Conservation (phyloP, 306 rosid species). For the cucumber (Cucumis sativus) region Cucumber_9930_V3 NC_026660.2:1995001-1995500, state of each 20-base stretch:
- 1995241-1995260: not conserved
- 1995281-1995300: slow-evolving; percentile 29
- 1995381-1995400: slow-evolving; percentile 30
- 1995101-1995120: not conserved
- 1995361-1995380: slow-evolving; percentile 46
- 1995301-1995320: slow-evolving; percentile 41
- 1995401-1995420: not conserved
- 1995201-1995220: not conserved
- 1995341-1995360: slow-evolving; percentile 46
- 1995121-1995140: not conserved
- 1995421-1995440: not conserved
- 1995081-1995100: not conserved
- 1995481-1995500: not conserved
- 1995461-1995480: not conserved
- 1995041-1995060: not conserved
- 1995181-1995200: not conserved
- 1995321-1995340: slow-evolving; percentile 43
- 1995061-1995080: not conserved
- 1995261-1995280: not conserved
- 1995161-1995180: not conserved
- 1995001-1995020: not conserved
- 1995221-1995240: not conserved
- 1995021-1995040: not conserved
- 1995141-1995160: not conserved
- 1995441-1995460: not conserved